These are phyloP conservation scores for Papiliotrema flavescens DNA, from an alignment of 1,284 basidiomycete species.

Conservation along the genomic window DNA sequence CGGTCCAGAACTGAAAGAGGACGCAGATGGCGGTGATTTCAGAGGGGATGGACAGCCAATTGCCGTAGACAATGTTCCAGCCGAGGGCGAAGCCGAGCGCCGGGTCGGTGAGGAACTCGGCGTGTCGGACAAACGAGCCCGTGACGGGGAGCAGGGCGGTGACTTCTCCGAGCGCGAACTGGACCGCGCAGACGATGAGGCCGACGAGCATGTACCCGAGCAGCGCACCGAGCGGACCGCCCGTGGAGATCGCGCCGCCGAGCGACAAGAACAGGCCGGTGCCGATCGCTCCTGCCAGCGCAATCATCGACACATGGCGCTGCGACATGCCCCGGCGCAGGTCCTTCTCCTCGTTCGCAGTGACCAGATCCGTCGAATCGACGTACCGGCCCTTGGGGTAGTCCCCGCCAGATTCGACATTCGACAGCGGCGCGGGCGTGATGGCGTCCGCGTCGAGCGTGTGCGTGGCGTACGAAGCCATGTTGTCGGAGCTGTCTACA, in stretches of 20 bases:
- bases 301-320: slow-evolving; percentile 32
- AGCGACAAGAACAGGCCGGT: slow-evolving; percentile 53
- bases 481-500: not conserved
- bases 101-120: slow-evolving; percentile 62
- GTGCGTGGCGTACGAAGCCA: not conserved
- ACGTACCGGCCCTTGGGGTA: not conserved
- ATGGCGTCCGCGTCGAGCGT: not conserved
- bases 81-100: slow-evolving; percentile 77
- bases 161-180: slow-evolving; percentile 27
- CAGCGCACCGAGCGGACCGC: slow-evolving; percentile 46
- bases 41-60: slow-evolving; percentile 23
- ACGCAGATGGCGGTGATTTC: slow-evolving; percentile 25
- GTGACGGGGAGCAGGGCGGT: slow-evolving; percentile 22
- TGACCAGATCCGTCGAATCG: slow-evolving; percentile 1
- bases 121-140: slow-evolving; percentile 27
- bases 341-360: slow-evolving; percentile 16
- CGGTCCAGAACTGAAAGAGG: slow-evolving; percentile 23
- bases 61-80: slow-evolving; percentile 50
- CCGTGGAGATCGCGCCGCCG: slow-evolving; percentile 43
- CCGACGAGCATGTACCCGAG: slow-evolving; percentile 19
- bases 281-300: slow-evolving; percentile 55
- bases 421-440: not conserved
- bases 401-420: not conserved
- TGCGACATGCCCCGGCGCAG: slow-evolving; percentile 22
- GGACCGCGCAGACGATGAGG: slow-evolving; percentile 24